Conservation (phyloP, 768 basidiomycete genomes). For the Tricholoma bakamatsutake region DNA sequence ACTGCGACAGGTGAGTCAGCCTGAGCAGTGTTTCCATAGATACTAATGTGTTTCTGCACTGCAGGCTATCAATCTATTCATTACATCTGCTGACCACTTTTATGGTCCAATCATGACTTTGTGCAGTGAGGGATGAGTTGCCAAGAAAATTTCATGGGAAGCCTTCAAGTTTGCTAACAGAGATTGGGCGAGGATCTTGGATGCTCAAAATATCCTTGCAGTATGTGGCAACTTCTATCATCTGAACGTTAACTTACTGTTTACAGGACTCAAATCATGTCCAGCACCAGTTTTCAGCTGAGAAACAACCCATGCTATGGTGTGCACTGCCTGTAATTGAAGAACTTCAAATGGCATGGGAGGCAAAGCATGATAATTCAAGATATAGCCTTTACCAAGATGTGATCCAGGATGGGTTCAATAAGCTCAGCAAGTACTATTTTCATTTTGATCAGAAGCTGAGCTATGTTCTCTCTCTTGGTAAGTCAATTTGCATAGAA, state of each 20-base stretch:
- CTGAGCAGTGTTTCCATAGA: no score
- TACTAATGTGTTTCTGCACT: no score
- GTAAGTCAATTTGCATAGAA: constrained; percentile 11
- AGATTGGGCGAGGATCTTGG: constrained; percentile 6
- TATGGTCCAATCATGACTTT: constrained; percentile 9
- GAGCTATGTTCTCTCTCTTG: constrained; percentile 17
- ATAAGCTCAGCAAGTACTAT: constrained; percentile 21
- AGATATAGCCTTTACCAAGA: constrained; percentile 9
- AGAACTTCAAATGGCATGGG: constrained; percentile 22
- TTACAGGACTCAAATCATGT: constrained; percentile 18
- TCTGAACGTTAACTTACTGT: constrained; percentile 1
- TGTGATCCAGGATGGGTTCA: constrained; percentile 15
- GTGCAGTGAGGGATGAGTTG: neutral
- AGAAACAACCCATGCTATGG: constrained; percentile 23
- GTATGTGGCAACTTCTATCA: constrained; percentile 2
- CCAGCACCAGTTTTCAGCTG: constrained; percentile 18
- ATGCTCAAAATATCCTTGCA: constrained; percentile 2
- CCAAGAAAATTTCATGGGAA: neutral
- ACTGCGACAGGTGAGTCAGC: no score
- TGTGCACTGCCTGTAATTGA: constrained; percentile 21
- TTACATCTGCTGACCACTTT: constrained; percentile 2
- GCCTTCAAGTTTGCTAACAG: no score
- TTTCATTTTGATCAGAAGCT: constrained; percentile 14
- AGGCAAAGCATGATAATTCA: constrained; percentile 14
- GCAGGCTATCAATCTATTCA: constrained; percentile 7